Conservation (phyloP, 2,329 filamentous ascomycete species). For the Ustulina deusta region DNA sequence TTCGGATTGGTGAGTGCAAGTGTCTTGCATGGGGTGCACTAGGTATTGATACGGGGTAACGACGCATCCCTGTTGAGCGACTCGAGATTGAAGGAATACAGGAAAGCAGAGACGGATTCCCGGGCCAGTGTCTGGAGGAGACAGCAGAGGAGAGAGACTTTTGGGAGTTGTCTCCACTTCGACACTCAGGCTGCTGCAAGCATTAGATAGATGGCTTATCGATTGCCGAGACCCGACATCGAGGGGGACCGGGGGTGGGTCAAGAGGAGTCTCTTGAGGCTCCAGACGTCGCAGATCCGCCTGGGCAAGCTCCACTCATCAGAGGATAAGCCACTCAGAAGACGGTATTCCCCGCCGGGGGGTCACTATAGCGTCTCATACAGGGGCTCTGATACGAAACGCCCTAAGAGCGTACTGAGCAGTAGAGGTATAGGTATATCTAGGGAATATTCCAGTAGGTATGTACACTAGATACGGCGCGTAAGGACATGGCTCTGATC, state of each 20-base stretch:
- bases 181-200: not conserved
- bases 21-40: too few species aligned
- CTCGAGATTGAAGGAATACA: conserved; percentile 29
- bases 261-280: conserved; percentile 47
- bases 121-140: conserved; percentile 16
- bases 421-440: too few species aligned
- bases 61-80: conserved; percentile 18
- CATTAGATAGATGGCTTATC: conserved; percentile 28
- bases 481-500: conserved; percentile 4
- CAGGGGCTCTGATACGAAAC: conserved; percentile 56
- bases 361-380: conserved; percentile 55
- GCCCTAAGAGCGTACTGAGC: conserved; percentile 30
- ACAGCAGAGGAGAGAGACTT: not conserved
- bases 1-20: conserved; percentile 15
- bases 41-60: conserved; percentile 22
- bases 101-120: conserved; percentile 10
- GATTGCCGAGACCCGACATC: conserved; percentile 35
- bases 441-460: not conserved
- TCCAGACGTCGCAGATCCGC: conserved; percentile 52
- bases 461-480: conserved; percentile 37
- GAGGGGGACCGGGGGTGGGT: conserved; percentile 17
- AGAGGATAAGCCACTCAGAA: conserved; percentile 45
- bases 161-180: not conserved
- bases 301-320: conserved; percentile 40
- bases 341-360: conserved; percentile 42